These are phyloP conservation scores for Haplosporangium sp. DNA, from an alignment of 371 early-diverging fungal genomes.

Conservation along the genomic window DNA sequence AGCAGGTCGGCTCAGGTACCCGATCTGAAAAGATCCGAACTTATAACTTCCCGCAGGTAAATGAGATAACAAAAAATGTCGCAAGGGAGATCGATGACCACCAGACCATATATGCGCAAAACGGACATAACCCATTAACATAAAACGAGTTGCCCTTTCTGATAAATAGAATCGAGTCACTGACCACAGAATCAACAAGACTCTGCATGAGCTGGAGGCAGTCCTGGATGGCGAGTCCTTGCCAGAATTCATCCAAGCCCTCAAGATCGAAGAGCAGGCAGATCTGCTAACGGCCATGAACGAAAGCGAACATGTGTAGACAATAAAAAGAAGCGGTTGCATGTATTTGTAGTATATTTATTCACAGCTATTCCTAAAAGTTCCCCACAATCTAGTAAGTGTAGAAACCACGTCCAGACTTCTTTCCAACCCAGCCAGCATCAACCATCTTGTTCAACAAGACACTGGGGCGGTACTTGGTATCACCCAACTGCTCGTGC, in stretches of 20 bases:
- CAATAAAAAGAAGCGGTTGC: neutral
- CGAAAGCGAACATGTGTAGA: constrained; percentile 14
- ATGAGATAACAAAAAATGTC: neutral
- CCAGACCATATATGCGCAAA: neutral
- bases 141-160: neutral
- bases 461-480: constrained; percentile 95
- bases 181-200: constrained; percentile 86
- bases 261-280: constrained; percentile 44
- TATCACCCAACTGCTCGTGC: constrained; percentile 94
- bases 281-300: constrained; percentile 53
- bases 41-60: constrained; percentile 72
- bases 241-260: constrained; percentile 48
- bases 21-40: constrained; percentile 90
- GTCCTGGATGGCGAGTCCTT: constrained; percentile 68
- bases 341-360: neutral
- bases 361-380: no score
- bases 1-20: constrained; percentile 77
- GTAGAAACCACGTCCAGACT: constrained; percentile 93
- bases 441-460: constrained; percentile 95
- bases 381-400: constrained; percentile 21
- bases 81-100: neutral
- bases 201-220: constrained; percentile 76
- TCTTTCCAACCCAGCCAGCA: constrained; percentile 97
- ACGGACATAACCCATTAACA: neutral
- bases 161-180: constrained; percentile 75